Base-by-base conservation (phyloP, 768 basidiomycete genomes). In the Pleurotus cornucopiae region DNA sequence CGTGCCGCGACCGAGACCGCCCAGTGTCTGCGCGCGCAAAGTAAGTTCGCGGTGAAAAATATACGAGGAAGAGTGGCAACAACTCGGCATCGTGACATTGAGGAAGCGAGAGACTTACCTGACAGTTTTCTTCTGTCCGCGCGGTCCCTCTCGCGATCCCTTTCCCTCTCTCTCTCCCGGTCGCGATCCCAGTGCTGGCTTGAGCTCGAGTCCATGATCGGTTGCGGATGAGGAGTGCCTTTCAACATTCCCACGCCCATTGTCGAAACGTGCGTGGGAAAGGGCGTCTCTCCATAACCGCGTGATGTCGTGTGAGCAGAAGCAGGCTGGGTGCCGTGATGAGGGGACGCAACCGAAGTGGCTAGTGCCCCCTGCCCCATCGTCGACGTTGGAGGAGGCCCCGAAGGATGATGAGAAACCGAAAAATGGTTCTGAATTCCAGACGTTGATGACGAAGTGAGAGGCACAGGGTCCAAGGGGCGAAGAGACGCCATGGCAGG, bases 401-500 rank as follows among this genome's bases (percentile, higher is more conserved):
- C 62, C 60, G 62, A 26, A 26, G 23, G 14, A 49, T 49, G 48
- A 34, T 49, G 30, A 34, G 30, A 3, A 44, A 44, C 41, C 20
- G 41, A 21, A 44, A 16, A 53, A 38, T 53, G 51, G 30, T 34
- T 34, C 69, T 67, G 18, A 57, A 43, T n/a, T 44, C 43, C 52
- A n/a, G 43, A 40, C n/a, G 44, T 46, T n/a, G 43, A 47, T 51
- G 54, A 41, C 60, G 46, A 48, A 59, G 66, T 13, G 58, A 21
- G 59, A 34, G 18, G 55, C 26, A n/a, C 58, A 63, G 57, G 63
- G 67, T 64, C 53, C 55, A 61, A 59, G 34, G 70, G 69, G 1
- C 67, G 63, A 7, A 72, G 65, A 3, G 69, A 68, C 11, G 64
- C 64, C 66, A 58, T 73, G 46, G 63, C 69, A 52, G 51, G 72